Percentiles rank a stretch among this genome's conserved stretches.
Evolutionary conservation across 2,329 filamentous ascomycete species (phyloP).

Genomic region (Ceratocystis eucalypticola): DNA sequence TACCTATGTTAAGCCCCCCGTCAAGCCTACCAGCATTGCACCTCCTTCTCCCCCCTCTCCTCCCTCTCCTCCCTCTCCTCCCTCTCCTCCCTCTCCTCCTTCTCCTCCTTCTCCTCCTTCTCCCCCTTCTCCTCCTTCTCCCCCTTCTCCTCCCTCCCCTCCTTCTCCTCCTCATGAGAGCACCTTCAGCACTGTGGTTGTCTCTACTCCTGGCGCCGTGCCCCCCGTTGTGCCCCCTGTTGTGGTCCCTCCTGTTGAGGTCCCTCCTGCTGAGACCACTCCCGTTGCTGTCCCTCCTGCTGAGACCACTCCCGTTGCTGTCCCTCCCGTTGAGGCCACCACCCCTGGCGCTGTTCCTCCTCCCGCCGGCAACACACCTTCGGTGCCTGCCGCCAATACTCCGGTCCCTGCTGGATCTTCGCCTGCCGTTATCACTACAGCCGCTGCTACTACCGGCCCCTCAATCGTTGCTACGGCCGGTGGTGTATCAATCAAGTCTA

Average conservation of each 20-base stretch:
- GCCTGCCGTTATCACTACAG: constrained; percentile 28
- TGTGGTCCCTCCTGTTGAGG: background rate
- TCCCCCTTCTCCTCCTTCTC: too few relatives aligned
- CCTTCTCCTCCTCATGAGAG: background rate
- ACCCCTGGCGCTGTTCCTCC: background rate
- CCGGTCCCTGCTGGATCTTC: constrained; percentile 12
- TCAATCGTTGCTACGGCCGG: constrained; percentile 8
- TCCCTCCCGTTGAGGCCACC: background rate
- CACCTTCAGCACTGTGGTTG: constrained; percentile 2
- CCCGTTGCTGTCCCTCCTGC: background rate
- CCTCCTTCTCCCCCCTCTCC: background rate
- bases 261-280: background rate
- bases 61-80: too few relatives aligned
- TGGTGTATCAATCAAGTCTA: constrained; percentile 1
- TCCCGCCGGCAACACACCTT: background rate
- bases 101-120: too few relatives aligned
- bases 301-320: background rate
- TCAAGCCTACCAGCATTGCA: background rate
- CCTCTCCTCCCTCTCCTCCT: too few relatives aligned
- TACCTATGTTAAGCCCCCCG: background rate
- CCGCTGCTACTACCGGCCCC: constrained; percentile 22
- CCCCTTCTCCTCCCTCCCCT: too few relatives aligned
- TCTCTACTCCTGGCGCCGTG: background rate
- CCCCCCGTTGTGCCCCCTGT: background rate
- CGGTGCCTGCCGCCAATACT: background rate